These are phyloP conservation scores for Hondaea fermentalgiana DNA, from an alignment of 108 stramenopile species.

Conservation along the genomic window DNA sequence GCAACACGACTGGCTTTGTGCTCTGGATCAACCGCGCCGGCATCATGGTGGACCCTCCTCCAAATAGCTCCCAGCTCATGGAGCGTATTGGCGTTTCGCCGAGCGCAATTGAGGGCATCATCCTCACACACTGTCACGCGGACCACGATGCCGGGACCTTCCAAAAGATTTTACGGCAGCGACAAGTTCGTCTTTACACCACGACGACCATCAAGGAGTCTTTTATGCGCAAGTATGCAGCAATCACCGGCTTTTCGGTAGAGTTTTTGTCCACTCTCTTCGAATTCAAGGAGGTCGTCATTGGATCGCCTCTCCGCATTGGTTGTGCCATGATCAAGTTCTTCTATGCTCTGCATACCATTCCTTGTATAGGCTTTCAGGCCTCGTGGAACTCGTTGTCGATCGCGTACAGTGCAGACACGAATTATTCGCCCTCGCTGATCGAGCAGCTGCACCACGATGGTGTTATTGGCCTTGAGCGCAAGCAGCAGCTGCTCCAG, in stretches of 20 bases:
- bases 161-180: constrained; percentile 28
- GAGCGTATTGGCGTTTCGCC: constrained; percentile 23
- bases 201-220: constrained; percentile 36
- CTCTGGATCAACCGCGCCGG: constrained; percentile 87
- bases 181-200: constrained; percentile 28
- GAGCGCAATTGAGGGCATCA: constrained; percentile 26
- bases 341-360: constrained; percentile 39
- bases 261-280: not conserved
- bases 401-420: constrained; percentile 22
- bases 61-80: constrained; percentile 30
- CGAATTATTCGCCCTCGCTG: constrained; percentile 28
- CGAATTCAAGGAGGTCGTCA: not conserved
- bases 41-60: constrained; percentile 89
- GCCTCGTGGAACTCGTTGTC: not conserved
- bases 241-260: not conserved
- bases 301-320: constrained; percentile 17
- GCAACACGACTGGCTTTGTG: constrained; percentile 84
- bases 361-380: constrained; percentile 41
- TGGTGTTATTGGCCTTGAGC: constrained; percentile 10
- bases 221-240: constrained; percentile 3
- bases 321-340: constrained; percentile 26
- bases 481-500: constrained; percentile 23
- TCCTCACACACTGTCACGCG: constrained; percentile 40
- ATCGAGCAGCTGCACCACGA: constrained; percentile 12
- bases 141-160: constrained; percentile 45